A percentile compares a stretch with the other conserved stretches of the same genome.
phyloP scores from a whole-genome alignment of 108 stramenopile species.

The Cylindrotheca closterium region DNA sequence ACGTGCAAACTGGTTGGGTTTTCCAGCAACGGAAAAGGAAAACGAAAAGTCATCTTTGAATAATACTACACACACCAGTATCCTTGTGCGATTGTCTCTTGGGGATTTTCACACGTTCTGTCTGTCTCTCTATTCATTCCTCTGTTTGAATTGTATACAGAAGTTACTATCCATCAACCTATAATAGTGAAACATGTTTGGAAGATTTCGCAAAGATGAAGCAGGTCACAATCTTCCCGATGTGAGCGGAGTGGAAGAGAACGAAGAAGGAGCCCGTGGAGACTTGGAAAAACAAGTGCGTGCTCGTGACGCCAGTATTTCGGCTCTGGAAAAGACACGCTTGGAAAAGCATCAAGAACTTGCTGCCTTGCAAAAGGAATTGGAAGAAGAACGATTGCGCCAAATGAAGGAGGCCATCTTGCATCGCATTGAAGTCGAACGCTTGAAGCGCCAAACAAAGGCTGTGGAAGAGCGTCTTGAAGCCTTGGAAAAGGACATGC shows the following conservation, averaged over 20 bases:
- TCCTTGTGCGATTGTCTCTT: no score
- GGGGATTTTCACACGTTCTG: no score
- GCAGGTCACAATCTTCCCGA: no score
- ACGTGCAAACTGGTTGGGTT: no score
- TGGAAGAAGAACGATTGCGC: slow-evolving; percentile 48
- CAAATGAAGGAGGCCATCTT: slow-evolving; percentile 59
- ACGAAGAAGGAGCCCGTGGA: slow-evolving; percentile 31
- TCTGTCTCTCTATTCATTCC: no score
- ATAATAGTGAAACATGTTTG: no score
- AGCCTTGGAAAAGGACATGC: slow-evolving; percentile 65
- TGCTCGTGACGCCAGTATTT: slow-evolving; percentile 38
- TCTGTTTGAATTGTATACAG: no score
- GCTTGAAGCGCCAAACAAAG: slow-evolving; percentile 50
- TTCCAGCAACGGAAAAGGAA: no score
- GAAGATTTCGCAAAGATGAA: no score
- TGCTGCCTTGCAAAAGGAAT: slow-evolving; percentile 38
- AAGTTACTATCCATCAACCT: no score
- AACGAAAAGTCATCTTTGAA: no score
- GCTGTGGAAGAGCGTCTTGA: slow-evolving; percentile 57
- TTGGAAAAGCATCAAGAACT: slow-evolving; percentile 55
- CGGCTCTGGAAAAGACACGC: slow-evolving; percentile 43
- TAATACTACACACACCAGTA: no score
- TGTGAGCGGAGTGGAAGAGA: slow-evolving; percentile 14
- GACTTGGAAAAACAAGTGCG: slow-evolving; percentile 48
- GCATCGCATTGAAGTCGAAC: slow-evolving; percentile 58